Percentiles rank a stretch among this genome's conserved stretches.
These are phyloP conservation scores for Ceratorhiza oryzae-sativae DNA, from an alignment of 1,284 basidiomycete genomes.

Conservation along the genomic window DNA sequence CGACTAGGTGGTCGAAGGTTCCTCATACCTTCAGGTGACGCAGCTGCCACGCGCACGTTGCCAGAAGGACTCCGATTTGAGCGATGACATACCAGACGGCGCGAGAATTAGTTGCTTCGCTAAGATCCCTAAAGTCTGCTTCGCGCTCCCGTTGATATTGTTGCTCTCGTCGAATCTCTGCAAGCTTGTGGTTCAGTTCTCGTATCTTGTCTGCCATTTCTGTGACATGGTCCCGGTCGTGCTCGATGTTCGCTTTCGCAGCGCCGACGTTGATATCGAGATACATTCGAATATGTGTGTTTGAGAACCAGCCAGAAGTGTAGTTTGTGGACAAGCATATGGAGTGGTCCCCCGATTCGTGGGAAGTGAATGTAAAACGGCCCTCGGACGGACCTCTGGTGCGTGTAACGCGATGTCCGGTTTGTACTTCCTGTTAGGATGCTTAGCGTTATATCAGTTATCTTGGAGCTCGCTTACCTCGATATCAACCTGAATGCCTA, in stretches of 20 bases:
- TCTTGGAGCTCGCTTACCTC: conserved; percentile 61
- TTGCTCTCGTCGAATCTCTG: conserved; percentile 94
- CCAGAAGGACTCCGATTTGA: conserved; percentile 86
- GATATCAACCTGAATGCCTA: conserved; percentile 91
- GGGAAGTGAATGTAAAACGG: conserved; percentile 96
- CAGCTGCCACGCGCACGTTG: conserved; percentile 92
- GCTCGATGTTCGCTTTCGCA: conserved; percentile 80
- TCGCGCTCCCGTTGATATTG: conserved; percentile 98
- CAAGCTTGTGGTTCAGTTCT: conserved; percentile 91
- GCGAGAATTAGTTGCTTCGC: conserved; percentile 85
- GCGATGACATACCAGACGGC: conserved; percentile 93
- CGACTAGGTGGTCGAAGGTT: conserved; percentile 13
- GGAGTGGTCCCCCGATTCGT: conserved; percentile 95
- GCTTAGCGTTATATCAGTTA: conserved; percentile 32
- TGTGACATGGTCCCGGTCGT: conserved; percentile 86
- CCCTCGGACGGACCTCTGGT: conserved; percentile 90
- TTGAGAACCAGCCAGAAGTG: conserved; percentile 81
- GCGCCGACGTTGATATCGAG: conserved; percentile 92
- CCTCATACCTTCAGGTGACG: conserved; percentile 82
- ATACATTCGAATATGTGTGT: conserved; percentile 91
- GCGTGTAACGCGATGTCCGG: conserved; percentile 78
- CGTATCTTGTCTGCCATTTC: conserved; percentile 86
- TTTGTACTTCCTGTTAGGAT: conserved; percentile 72
- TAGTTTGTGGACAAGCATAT: conserved; percentile 94
- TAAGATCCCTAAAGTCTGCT: conserved; percentile 87